Evolutionary conservation across 352 stramenopile genomes (phyloP).

Genomic region (Salisapilia sapeloensis): DNA sequence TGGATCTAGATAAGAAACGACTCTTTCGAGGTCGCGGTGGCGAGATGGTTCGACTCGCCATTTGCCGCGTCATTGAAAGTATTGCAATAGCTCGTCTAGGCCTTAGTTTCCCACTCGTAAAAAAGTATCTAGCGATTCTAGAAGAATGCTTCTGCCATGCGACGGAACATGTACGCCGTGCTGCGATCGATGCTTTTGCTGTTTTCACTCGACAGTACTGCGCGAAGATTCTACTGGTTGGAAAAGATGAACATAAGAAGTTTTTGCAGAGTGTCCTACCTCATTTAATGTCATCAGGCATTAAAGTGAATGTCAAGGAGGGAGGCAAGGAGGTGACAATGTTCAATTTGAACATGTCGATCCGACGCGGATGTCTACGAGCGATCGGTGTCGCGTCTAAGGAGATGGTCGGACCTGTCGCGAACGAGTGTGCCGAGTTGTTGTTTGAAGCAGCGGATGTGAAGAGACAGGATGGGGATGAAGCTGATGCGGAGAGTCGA

Average conservation of each 20-base stretch:
- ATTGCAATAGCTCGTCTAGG: slow-evolving; percentile 36
- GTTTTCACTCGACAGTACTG: slow-evolving; percentile 83
- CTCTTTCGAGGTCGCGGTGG: slow-evolving; percentile 93
- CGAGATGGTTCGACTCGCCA: slow-evolving; percentile 88
- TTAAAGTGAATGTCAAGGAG: slow-evolving; percentile 15
- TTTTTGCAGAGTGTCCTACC: slow-evolving; percentile 33
- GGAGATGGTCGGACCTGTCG: slow-evolving; percentile 12
- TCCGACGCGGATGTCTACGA: slow-evolving; percentile 67
- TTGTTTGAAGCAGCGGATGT: slow-evolving; percentile 29
- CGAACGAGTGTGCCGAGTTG: slow-evolving; percentile 10
- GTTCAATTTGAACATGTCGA: slow-evolving; percentile 75
- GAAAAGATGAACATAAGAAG: slow-evolving; percentile 16
- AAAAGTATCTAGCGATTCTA: slow-evolving; percentile 58
- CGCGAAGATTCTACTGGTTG: slow-evolving; percentile 37
- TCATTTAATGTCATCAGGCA: slow-evolving; percentile 30
- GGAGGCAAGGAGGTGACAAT: slow-evolving; percentile 9
- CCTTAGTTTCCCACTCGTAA: slow-evolving; percentile 41
- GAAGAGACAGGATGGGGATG: slow-evolving; percentile 28
- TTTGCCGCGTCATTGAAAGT: slow-evolving; percentile 91
- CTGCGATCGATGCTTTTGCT: slow-evolving; percentile 75
- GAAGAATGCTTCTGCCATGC: slow-evolving; percentile 91
- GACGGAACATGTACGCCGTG: slow-evolving; percentile 82
- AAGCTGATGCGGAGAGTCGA: slow-evolving; percentile 89
- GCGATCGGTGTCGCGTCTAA: slow-evolving; percentile 20
- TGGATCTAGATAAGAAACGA: slow-evolving; percentile 87